Evolutionary conservation across 2,329 filamentous ascomycete species (phyloP).

Genomic region (Aureobasidium leucospermi): DNA sequence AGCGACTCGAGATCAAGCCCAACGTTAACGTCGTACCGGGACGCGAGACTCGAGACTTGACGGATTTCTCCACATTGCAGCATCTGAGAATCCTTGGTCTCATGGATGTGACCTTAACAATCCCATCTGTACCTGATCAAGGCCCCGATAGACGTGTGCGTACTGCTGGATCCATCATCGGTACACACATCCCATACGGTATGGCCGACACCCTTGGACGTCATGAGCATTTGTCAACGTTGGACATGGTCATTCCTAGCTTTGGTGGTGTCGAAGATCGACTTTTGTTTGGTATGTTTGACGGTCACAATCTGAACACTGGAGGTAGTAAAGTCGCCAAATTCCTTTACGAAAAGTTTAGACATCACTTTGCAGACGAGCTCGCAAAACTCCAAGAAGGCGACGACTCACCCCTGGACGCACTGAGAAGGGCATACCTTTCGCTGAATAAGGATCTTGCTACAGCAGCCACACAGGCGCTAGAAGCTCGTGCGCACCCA

Average conservation of each 20-base stretch:
- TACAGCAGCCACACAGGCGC: constrained; percentile 70
- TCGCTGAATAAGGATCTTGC: constrained; percentile 90
- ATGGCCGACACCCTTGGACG: constrained; percentile 94
- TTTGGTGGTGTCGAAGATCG: constrained; percentile 87
- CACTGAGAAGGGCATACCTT: constrained; percentile 77
- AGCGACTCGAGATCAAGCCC: constrained; percentile 81
- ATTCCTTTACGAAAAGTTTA: constrained; percentile 93
- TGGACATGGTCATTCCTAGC: constrained; percentile 89
- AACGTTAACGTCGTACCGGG: constrained; percentile 47
- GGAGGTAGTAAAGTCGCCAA: constrained; percentile 95
- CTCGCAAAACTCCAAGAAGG: constrained; percentile 60
- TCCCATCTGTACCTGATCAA: constrained; percentile 88
- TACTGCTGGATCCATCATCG: constrained; percentile 91
- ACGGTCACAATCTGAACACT: constrained; percentile 80
- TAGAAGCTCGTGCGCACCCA: constrained; percentile 61
- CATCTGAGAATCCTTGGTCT: constrained; percentile 84
- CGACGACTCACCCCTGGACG: constrained; percentile 71
- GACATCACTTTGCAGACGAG: constrained; percentile 73
- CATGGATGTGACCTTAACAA: constrained; percentile 96
- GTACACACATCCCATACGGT: constrained; percentile 76
- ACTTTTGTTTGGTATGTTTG: constrained; percentile 88
- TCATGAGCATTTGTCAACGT: constrained; percentile 89
- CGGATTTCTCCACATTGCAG: constrained; percentile 78
- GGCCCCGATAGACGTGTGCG: constrained; percentile 90
- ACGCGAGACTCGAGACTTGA: constrained; percentile 63